A percentile compares a stretch with the other conserved stretches of the same genome.
Evolutionary conservation across 164 flowering plant genomes (phyloP).

Genomic region (grape (Vitis vinifera)): ASM3070453v1 NC_081811.1:27342501-27343000

Average conservation of each 20-base stretch:
- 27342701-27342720: slow-evolving; percentile 97
- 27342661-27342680: slow-evolving; percentile 96
- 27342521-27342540: background rate
- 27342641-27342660: slow-evolving; percentile 97
- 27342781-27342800: background rate
- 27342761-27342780: background rate
- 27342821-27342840: background rate
- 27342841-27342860: too few relatives aligned
- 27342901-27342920: too few relatives aligned
- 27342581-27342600: slow-evolving; percentile 13
- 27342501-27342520: slow-evolving; percentile 93
- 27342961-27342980: too few relatives aligned
- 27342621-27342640: slow-evolving; percentile 95
- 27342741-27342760: background rate
- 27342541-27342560: background rate
- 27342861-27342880: too few relatives aligned
- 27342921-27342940: too few relatives aligned
- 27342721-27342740: slow-evolving; percentile 47
- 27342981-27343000: too few relatives aligned
- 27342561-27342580: background rate
- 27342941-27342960: too few relatives aligned
- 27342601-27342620: slow-evolving; percentile 99
- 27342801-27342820: background rate
- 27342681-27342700: slow-evolving; percentile 95
- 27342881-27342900: too few relatives aligned